Conservation (phyloP, 306 rosid species). For the Glycine soja region DNA sequence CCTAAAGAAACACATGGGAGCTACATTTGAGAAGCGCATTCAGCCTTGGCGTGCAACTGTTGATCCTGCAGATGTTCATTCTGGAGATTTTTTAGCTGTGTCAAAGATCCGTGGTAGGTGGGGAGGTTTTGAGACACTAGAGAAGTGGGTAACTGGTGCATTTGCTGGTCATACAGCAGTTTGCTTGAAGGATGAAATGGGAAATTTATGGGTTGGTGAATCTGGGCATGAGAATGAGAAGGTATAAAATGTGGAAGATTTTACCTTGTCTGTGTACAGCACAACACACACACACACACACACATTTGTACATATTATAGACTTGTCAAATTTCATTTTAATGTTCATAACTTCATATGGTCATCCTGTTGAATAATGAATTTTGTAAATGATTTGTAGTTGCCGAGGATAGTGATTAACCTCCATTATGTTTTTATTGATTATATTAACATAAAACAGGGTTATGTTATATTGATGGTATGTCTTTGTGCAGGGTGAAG, state of each 20-base stretch:
- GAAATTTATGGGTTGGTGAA: slow-evolving; percentile 97
- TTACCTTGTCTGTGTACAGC: slow-evolving; percentile 8
- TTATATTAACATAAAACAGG: slow-evolving; percentile 1
- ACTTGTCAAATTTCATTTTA: neutral
- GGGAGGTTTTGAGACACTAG: slow-evolving; percentile 99
- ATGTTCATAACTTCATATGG: neutral
- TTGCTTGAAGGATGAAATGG: slow-evolving; percentile 95
- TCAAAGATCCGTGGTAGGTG: slow-evolving; percentile 98
- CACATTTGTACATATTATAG: neutral
- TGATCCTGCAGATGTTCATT: slow-evolving; percentile 86
- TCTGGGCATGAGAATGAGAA: slow-evolving; percentile 98
- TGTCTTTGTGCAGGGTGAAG: slow-evolving; percentile 79
- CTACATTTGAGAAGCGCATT: slow-evolving; percentile 77
- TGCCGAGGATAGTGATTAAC: slow-evolving; percentile 15
- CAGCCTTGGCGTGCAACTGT: slow-evolving; percentile 76
- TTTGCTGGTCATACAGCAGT: slow-evolving; percentile 99
- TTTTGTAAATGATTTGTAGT: slow-evolving; percentile 13
- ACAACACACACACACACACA: neutral
- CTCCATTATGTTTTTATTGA: slow-evolving; percentile 9
- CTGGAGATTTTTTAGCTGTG: slow-evolving; percentile 93
- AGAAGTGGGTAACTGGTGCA: slow-evolving; percentile 98
- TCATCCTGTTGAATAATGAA: neutral
- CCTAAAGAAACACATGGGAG: slow-evolving; percentile 92
- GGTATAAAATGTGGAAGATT: slow-evolving; percentile 56
- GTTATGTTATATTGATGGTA: slow-evolving; percentile 34